Base-by-base conservation (phyloP, 148 eudicot genomes). In the Rhododendron ferrugineum region DNA sequence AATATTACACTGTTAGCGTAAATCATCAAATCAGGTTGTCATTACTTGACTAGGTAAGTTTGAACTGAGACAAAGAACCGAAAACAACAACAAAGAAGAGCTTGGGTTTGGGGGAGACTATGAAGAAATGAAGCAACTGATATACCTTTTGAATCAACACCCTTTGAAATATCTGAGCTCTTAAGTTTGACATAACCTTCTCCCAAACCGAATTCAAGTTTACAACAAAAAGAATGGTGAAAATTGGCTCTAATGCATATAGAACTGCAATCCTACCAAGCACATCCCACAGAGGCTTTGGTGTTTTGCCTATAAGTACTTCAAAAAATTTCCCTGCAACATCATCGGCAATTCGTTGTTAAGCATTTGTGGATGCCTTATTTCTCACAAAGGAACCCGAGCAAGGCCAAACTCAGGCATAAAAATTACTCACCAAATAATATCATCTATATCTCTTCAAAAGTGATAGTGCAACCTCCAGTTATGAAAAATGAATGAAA, bases 131-230 rank as follows among this genome's bases (percentile, higher is more conserved):
- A 62, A 20, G 22, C 34, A 78, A 44, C 28, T 49, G 36, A 50
- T 37, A 40, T 91, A 95, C 99, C 99, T 97, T 97, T 75, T 94
- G 98, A 93, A 95, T 92, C 88, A 97, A 88, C 85, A 95, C 90
- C 80, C 95, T 93, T 88, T 88, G 91, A 88, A 95, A 97, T 87
- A 97, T 92, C 77, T 93, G 98, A 91, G 98, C 99, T 92, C 99
- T 91, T 87, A 95, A 88, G 89, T 94, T 92, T 44, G 98, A 92
- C 99, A 97, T 97, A 87, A 97, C 98, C 92, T 93, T 95, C 96
- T 97, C 99, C 99, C 99, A 97, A 78, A 93, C 89, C 34, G 89
- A 90, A 85, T 87, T 97, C 94, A 97, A 91, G 92, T 97, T 97
- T 85, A 92, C 81, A 34, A 95, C 97, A 87, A 90, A 96, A 66